These are phyloP conservation scores for Raffaelea arxii DNA, from an alignment of 2,329 filamentous ascomycete species.

Conservation along the genomic window DNA sequence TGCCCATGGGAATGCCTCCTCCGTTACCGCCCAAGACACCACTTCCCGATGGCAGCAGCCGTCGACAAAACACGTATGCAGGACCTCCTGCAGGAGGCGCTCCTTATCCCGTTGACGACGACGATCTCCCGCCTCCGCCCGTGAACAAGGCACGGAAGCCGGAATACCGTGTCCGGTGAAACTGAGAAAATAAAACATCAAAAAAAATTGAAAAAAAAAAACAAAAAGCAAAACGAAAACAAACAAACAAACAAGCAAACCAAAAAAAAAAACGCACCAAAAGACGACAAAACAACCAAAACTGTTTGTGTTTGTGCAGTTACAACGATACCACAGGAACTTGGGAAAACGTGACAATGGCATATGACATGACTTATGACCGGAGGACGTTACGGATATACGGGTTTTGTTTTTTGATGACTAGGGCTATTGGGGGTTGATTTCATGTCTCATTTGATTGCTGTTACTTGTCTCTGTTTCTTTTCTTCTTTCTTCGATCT, in stretches of 20 bases:
- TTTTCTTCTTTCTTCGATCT: too few species aligned
- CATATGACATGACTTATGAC: too few species aligned
- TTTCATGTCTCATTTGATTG: too few species aligned
- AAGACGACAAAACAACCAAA: neutral
- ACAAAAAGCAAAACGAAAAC: neutral
- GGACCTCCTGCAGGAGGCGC: conserved; percentile 29
- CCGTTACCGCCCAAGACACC: conserved; percentile 72
- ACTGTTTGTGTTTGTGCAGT: neutral
- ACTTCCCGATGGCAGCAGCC: conserved; percentile 40
- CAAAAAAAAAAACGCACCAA: neutral
- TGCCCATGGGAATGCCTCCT: conserved; percentile 43
- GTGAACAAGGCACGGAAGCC: conserved; percentile 86
- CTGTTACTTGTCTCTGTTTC: too few species aligned
- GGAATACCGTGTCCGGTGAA: conserved; percentile 37
- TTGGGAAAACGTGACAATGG: too few species aligned
- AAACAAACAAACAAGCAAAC: neutral
- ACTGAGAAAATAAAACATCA: neutral
- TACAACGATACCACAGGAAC: neutral
- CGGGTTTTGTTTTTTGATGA: neutral
- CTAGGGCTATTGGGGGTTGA: neutral
- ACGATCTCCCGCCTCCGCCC: conserved; percentile 70
- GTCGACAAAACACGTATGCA: conserved; percentile 13
- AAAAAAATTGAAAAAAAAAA: neutral
- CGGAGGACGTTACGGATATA: too few species aligned
- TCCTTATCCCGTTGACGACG: conserved; percentile 74